Evolutionary conservation across 306 rosid genomes (phyloP), one percentile per base, ranked within the genome.

Genomic region (Gleditsia sinensis): DNA sequence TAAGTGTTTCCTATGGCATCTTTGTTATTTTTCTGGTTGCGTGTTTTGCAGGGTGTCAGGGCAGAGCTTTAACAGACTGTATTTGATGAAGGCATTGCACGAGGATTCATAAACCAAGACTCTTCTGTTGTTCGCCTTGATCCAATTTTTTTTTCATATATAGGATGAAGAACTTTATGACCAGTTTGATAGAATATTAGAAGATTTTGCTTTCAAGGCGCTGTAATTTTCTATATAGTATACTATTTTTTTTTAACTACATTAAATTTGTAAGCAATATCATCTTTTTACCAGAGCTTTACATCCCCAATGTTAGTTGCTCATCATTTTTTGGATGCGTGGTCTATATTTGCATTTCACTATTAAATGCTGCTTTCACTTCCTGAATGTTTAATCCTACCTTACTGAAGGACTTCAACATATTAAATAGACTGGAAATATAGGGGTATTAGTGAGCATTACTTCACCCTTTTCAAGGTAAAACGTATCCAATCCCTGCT

Each of bases 21-120:
- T 1, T 46, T 3, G 10, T 30, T 60, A 9, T 61, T 48, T 33
- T 30, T 65, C 48, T 24, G 45, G 23, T 78, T 57, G 70, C 39
- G 57, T 67, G 54, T 75, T 72, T 55, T 86, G 81, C 88, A 92
- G 98, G 82, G 98, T 90, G 73, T 81, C 94, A 6, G 96, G 98
- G 51, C 96, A 92, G 86, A 90, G 90, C 85, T 92, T 92, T 74
- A 86, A 89, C 88, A 83, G 87, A 75, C 83, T 92, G 68, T 83
- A 92, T 83, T 75, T 92, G 92, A 85, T 79, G 82, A 92, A 92
- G 84, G 94, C 94, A 28, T 74, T 92, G 87, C 92, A 85, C 14
- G 96, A 92, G 49, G 84, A 90, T 33, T 89, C 68, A 87, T 77
- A 67, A 28, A 42, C 60, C 56, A 40, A 76, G 23, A 34, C 53